These are phyloP conservation scores for Emergomyces africanus DNA, from an alignment of 2,329 filamentous ascomycete species.

Conservation along the genomic window DNA sequence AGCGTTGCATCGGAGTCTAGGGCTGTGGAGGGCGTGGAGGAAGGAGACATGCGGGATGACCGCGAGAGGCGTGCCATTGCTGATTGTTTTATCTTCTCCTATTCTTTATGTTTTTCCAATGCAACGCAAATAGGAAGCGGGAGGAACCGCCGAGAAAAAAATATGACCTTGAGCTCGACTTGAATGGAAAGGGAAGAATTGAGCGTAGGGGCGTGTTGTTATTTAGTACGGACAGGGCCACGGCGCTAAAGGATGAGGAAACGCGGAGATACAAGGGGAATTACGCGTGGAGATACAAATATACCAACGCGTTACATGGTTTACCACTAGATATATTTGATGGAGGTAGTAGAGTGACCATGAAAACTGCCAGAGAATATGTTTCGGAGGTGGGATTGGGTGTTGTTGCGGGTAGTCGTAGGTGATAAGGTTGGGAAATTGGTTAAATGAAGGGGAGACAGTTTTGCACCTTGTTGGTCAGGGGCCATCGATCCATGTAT, in stretches of 20 bases:
- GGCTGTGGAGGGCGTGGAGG: slow-evolving; percentile 11
- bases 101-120: not conserved
- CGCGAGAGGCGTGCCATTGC: slow-evolving; percentile 21
- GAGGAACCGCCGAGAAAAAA: not conserved
- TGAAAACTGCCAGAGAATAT: no score
- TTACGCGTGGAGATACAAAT: not conserved
- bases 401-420: not conserved
- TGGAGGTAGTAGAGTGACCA: not conserved
- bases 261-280: not conserved
- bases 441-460: not conserved
- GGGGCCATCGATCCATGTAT: not conserved
- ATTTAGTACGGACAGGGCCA: not conserved
- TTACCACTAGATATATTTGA: no score
- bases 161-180: not conserved
- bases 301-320: not conserved
- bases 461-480: not conserved
- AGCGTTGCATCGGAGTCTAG: slow-evolving; percentile 13
- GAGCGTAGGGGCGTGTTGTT: not conserved
- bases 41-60: slow-evolving; percentile 20
- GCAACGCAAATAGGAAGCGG: not conserved
- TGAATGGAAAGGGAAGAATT: not conserved
- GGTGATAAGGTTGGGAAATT: not conserved
- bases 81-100: not conserved
- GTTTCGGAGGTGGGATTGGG: not conserved
- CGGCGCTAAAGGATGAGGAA: not conserved